Conservation (phyloP, 2,329 filamentous ascomycete genomes). For the Coniochaeta hoffmannii region DNA sequence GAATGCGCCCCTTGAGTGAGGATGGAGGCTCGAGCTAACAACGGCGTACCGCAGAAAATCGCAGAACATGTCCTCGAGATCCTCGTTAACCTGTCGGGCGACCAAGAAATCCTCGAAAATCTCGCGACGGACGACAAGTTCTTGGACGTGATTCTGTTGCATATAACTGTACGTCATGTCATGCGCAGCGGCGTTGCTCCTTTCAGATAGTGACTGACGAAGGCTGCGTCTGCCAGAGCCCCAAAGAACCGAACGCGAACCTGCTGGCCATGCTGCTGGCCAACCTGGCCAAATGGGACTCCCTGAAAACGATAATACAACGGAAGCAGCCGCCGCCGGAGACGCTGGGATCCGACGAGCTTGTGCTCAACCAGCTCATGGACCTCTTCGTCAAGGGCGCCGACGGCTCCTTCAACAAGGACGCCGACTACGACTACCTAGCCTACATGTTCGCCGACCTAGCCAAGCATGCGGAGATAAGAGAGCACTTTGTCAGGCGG, state of each 20-base stretch:
- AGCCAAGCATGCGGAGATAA: conserved; percentile 69
- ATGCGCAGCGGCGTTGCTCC: background rate
- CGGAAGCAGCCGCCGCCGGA: conserved; percentile 62
- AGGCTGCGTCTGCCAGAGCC: conserved; percentile 26
- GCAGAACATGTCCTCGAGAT: conserved; percentile 90
- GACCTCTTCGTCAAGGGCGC: conserved; percentile 95
- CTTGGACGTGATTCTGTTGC: conserved; percentile 62
- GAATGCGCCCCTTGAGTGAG: background rate
- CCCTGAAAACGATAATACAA: conserved; percentile 59
- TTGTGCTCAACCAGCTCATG: conserved; percentile 81
- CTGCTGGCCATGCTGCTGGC: conserved; percentile 86
- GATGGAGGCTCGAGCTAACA: conserved; percentile 3
- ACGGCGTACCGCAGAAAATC: conserved; percentile 53
- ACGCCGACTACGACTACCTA: conserved; percentile 86
- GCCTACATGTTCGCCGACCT: conserved; percentile 92
- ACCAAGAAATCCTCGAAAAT: conserved; percentile 64
- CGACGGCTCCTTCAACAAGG: conserved; percentile 72
- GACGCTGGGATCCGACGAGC: conserved; percentile 62
- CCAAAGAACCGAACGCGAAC: conserved; percentile 74
- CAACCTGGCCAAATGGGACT: conserved; percentile 79
- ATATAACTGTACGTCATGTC: conserved; percentile 59
- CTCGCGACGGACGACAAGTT: conserved; percentile 77
- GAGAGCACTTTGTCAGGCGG: conserved; percentile 64
- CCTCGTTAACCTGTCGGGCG: conserved; percentile 76
- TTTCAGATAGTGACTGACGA: conserved; percentile 2